Evolutionary conservation across 2,329 filamentous ascomycete species (phyloP).

Genomic region (Beauveria pseudobassiana): DNA sequence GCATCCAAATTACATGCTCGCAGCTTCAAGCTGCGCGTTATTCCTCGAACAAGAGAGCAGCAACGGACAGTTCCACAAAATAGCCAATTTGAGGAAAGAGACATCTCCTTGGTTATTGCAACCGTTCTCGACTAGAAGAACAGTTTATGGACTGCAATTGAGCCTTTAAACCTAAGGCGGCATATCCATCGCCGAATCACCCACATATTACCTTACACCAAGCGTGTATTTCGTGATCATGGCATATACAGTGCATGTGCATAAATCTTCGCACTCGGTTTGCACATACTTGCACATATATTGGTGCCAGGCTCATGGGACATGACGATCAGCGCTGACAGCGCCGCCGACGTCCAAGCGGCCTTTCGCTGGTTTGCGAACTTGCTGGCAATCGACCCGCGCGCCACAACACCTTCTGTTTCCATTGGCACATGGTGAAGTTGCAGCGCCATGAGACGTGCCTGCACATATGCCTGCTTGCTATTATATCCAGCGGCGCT

Average conservation of each 20-base stretch:
- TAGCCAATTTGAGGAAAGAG: not conserved
- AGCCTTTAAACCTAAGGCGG: not conserved
- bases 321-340: slow-evolving; percentile 10
- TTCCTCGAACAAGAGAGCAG: not conserved
- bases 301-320: slow-evolving; percentile 8
- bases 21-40: not conserved
- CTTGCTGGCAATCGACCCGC: slow-evolving; percentile 10
- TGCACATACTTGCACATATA: slow-evolving; percentile 8
- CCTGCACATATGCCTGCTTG: slow-evolving; percentile 1
- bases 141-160: not conserved
- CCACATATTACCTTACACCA: not conserved
- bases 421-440: slow-evolving; percentile 6
- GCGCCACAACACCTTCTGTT: slow-evolving; percentile 11
- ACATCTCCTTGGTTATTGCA: not conserved
- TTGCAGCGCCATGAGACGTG: not conserved
- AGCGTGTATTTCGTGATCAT: not conserved
- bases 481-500: slow-evolving; percentile 10
- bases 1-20: not conserved
- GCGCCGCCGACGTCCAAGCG: slow-evolving; percentile 12
- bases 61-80: not conserved
- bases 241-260: slow-evolving; percentile 6
- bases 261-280: not conserved
- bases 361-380: not conserved
- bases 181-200: not conserved
- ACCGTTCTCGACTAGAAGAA: not conserved